Conservation (phyloP, 139 green algal species). For the Chara braunii region DNA sequence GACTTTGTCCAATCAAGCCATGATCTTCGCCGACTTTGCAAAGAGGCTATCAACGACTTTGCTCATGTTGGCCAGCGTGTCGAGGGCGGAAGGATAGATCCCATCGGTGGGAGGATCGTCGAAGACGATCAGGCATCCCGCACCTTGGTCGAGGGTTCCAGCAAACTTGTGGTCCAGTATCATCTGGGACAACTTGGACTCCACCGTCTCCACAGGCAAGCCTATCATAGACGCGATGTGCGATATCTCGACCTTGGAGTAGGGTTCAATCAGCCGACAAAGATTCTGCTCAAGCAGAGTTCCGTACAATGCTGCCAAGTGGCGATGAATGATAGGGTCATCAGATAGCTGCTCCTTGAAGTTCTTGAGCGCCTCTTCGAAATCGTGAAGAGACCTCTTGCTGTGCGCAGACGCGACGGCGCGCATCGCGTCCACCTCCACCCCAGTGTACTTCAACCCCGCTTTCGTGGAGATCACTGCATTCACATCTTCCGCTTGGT, state of each 20-base stretch:
- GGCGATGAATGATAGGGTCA: conserved; percentile 77
- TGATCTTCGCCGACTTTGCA: conserved; percentile 28
- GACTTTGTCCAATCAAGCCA: conserved; percentile 14
- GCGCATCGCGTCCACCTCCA: conserved; percentile 82
- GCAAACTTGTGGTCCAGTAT: conserved; percentile 95
- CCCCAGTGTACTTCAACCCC: conserved; percentile 81
- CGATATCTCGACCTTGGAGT: conserved; percentile 78
- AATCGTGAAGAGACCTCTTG: conserved; percentile 65
- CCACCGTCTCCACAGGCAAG: conserved; percentile 67
- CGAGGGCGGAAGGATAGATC: conserved; percentile 70
- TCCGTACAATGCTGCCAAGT: conserved; percentile 73
- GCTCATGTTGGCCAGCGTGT: conserved; percentile 72
- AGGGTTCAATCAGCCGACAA: conserved; percentile 86
- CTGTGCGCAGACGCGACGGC: conserved; percentile 79
- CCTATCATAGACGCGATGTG: conserved; percentile 84
- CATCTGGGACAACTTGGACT: conserved; percentile 93
- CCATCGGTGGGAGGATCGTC: conserved; percentile 53
- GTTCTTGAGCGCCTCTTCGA: conserved; percentile 60
- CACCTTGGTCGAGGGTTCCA: conserved; percentile 84
- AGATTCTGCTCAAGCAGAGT: conserved; percentile 56
- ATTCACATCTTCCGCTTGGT: conserved; percentile 60
- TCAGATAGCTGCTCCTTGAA: conserved; percentile 71
- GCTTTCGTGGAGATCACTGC: conserved; percentile 84
- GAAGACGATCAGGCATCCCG: conserved; percentile 86
- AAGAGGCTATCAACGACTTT: conserved; percentile 73